Evolutionary conservation across 139 green algal species (phyloP), one percentile per base, ranked within the genome.

Genomic region (Chlamydomonas incerta): DNA sequence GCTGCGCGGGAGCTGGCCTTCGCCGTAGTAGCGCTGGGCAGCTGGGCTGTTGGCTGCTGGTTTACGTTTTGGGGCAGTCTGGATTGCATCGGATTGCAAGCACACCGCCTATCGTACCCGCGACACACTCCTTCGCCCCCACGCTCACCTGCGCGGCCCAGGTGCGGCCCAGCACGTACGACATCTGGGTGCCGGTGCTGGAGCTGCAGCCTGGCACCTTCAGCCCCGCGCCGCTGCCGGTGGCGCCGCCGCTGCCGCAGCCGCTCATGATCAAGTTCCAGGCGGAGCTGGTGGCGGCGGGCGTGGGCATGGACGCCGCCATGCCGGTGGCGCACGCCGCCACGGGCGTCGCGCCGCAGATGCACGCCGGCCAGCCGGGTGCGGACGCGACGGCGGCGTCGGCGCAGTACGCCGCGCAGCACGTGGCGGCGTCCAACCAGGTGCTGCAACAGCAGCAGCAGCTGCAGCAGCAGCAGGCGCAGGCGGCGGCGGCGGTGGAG

Each of bases 221-320:
- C 68, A 46, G 23, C 31, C 67, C 33, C 4, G 80, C 28, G 68
- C 80, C 80, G 29, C 55, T 86, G 68, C 24, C 80, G 50, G 35
- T 35, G 55, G 29, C 80, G 55, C 80, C 68, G 34, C 67, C 80
- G 68, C 55, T 86, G 55, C 80, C 80, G n/a, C 80, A 52, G 67
- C 68, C 68, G 34, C 80, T 86, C 26, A 69, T 86, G 80, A 11
- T 52, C 17, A 28, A 23, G 5, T 79, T 86, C 34, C 68, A 86
- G 68, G 68, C 71, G 2, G 68, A 77, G 68, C 68, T 79, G 52
- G 55, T 74, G 29, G 68, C 68, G 34, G 80, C 80, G 26, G 80
- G 80, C 5, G 80, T 77, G 52, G 80, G 68, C 68, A 20, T 79
- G 68, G 68, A 70, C 24, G 80, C 52, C 47, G 80, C 80, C 15